Percentiles rank a stretch among this genome's conserved stretches.
phyloP scores from a whole-genome alignment of 495 filamentous ascomycete genomes.

The Bacidia gigantensis region DNA sequence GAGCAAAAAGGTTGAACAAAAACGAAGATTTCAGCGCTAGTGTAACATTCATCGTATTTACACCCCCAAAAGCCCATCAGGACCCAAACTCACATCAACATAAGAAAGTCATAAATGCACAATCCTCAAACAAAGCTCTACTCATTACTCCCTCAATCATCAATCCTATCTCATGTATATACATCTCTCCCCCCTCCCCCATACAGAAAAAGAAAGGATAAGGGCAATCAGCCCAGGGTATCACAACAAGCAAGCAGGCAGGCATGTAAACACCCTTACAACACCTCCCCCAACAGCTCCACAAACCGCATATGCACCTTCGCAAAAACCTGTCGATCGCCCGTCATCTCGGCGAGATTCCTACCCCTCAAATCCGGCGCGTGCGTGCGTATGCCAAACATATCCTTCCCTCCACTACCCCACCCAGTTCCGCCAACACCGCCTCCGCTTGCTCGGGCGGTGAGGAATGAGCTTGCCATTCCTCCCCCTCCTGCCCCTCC shows the following conservation, averaged over 20 bases:
- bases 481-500: background rate
- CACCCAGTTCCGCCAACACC: conserved; percentile 43
- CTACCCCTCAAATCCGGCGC: conserved; percentile 43
- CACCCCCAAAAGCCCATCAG: too few relatives aligned
- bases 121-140: too few relatives aligned
- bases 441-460: conserved; percentile 37
- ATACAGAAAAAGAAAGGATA: too few relatives aligned
- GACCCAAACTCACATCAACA: too few relatives aligned
- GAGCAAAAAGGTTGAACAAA: too few relatives aligned
- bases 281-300: conserved; percentile 52
- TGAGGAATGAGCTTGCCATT: background rate
- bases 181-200: too few relatives aligned
- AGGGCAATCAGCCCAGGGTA: background rate
- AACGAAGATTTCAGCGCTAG: too few relatives aligned
- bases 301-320: conserved; percentile 74
- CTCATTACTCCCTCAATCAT: too few relatives aligned
- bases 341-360: conserved; percentile 74
- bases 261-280: conserved; percentile 20
- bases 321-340: conserved; percentile 76
- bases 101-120: too few relatives aligned
- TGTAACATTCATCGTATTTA: too few relatives aligned
- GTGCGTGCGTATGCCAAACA: conserved; percentile 18
- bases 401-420: conserved; percentile 36
- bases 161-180: too few relatives aligned
- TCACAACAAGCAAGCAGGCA: background rate